A percentile compares a stretch with the other conserved stretches of the same genome.
phyloP scores from a whole-genome alignment of 1,139 yeast species.

The Pichia sp. region DNA sequence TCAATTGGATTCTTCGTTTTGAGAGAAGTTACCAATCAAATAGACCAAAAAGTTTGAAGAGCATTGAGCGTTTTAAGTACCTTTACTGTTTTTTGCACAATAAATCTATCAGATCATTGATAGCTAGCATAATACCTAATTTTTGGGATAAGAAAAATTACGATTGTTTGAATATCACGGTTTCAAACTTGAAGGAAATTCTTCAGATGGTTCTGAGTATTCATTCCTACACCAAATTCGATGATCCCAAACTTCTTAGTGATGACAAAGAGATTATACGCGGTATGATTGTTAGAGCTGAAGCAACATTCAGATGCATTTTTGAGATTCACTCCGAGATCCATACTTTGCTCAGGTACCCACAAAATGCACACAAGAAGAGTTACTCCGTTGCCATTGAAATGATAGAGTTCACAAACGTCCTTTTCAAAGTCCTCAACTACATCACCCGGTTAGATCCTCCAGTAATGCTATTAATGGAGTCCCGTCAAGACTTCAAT shows the following conservation, averaged over 20 bases:
- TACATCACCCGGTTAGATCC: constrained; percentile 57
- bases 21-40: constrained; percentile 29
- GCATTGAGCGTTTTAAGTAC: constrained; percentile 44
- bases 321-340: constrained; percentile 65
- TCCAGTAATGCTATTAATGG: constrained; percentile 44
- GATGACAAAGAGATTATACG: constrained; percentile 49
- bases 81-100: constrained; percentile 65
- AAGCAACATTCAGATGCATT: constrained; percentile 29
- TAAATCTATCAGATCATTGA: constrained; percentile 53
- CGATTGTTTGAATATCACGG: constrained; percentile 51
- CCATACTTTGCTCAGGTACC: constrained; percentile 49
- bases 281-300: constrained; percentile 37
- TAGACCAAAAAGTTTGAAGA: constrained; percentile 8
- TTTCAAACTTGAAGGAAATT: constrained; percentile 63
- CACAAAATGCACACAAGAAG: constrained; percentile 59
- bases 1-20: constrained; percentile 63
- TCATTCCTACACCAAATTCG: constrained; percentile 44
- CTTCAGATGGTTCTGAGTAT: constrained; percentile 42
- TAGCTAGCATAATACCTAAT: constrained; percentile 44
- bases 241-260: constrained; percentile 47
- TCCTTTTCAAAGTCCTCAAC: constrained; percentile 62
- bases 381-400: constrained; percentile 58
- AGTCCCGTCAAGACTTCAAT: constrained; percentile 18
- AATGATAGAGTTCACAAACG: constrained; percentile 60
- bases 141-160: constrained; percentile 36